Percentiles rank a stretch among this genome's conserved stretches.
Conservation (phyloP, 2,329 filamentous ascomycete species). For the Zarea fungicola region DNA sequence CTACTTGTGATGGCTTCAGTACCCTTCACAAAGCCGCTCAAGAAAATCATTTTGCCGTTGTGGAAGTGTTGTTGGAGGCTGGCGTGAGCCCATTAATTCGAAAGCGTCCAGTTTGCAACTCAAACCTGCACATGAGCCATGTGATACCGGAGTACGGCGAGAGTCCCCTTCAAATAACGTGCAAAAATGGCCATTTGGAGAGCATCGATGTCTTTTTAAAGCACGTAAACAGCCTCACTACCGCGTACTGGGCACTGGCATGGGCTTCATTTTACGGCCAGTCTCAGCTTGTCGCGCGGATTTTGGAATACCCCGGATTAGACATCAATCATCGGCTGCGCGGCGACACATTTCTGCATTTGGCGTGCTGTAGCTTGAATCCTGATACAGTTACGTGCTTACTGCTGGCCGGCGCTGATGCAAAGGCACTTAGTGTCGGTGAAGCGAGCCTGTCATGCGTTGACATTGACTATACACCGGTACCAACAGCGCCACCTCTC, state of each 20-base stretch:
- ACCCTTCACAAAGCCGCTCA: constrained; percentile 1
- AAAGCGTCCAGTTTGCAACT: background rate
- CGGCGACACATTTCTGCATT: constrained; percentile 1
- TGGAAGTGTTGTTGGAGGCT: constrained; percentile 18
- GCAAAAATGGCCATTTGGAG: background rate
- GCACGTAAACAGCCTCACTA: background rate
- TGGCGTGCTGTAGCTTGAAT: background rate
- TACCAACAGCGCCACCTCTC: background rate
- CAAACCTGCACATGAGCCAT: background rate
- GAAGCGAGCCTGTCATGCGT: background rate
- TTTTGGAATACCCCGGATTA: constrained; percentile 1
- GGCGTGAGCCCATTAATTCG: constrained; percentile 2
- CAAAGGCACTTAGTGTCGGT: constrained; percentile 14
- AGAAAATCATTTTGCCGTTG: constrained; percentile 2
- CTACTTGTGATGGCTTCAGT: background rate
- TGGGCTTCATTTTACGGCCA: constrained; percentile 3
- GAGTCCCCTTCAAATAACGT: background rate
- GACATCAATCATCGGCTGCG: constrained; percentile 1
- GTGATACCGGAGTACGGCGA: background rate
- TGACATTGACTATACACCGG: background rate
- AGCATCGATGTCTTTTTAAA: background rate
- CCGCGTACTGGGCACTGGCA: background rate
- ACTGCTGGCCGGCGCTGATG: constrained; percentile 20
- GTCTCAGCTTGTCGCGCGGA: background rate
- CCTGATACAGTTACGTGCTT: background rate